Conservation (phyloP, 495 filamentous ascomycete species). For the Hamigera avellanea region DNA sequence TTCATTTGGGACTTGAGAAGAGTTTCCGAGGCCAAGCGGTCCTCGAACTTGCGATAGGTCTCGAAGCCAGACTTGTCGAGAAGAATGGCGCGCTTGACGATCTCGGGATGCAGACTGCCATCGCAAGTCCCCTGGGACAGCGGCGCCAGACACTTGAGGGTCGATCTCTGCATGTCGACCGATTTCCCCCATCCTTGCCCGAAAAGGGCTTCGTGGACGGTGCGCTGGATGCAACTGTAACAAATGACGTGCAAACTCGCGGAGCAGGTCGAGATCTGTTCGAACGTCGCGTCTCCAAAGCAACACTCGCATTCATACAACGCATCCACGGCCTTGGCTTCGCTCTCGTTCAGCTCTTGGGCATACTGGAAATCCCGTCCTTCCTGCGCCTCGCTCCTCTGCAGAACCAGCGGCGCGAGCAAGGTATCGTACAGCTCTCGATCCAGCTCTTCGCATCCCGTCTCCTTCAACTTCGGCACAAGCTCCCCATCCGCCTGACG, state of each 20-base stretch:
- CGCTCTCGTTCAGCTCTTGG: constrained; percentile 53
- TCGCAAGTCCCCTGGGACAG: constrained; percentile 49
- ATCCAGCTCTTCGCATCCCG: constrained; percentile 70
- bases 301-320: constrained; percentile 89
- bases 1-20: constrained; percentile 59
- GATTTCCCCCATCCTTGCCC: constrained; percentile 85
- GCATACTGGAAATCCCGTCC: constrained; percentile 52
- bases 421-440: constrained; percentile 60
- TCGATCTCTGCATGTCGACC: constrained; percentile 55
- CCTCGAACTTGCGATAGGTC: constrained; percentile 59
- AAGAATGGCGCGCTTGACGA: constrained; percentile 60
- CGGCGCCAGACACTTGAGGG: constrained; percentile 71
- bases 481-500: constrained; percentile 32
- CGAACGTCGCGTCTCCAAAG: constrained; percentile 64
- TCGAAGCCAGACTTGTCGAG: constrained; percentile 57
- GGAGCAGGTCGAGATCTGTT: constrained; percentile 69
- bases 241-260: constrained; percentile 70
- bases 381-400: constrained; percentile 44
- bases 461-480: constrained; percentile 52
- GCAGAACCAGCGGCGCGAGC: constrained; percentile 49
- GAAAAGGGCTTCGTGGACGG: constrained; percentile 75
- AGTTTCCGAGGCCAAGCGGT: constrained; percentile 59
- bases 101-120: constrained; percentile 55
- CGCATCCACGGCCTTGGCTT: constrained; percentile 59
- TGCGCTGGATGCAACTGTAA: constrained; percentile 68